These are phyloP conservation scores for Apostasia shenzhenica DNA, from an alignment of 106 monocot species.

Conservation along the genomic window DNA sequence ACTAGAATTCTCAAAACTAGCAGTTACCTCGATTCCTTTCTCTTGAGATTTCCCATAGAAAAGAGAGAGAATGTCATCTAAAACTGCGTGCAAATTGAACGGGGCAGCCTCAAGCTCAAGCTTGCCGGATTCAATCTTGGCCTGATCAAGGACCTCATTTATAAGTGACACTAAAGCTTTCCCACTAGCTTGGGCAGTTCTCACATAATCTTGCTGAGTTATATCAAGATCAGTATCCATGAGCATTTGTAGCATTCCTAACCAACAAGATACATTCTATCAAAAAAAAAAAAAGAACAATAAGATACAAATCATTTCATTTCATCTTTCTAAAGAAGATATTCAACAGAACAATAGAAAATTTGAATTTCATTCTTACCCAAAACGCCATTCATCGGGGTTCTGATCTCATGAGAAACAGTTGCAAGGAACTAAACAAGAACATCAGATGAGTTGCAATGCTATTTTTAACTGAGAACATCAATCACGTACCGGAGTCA, in stretches of 20 bases:
- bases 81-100: conserved; percentile 76
- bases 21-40: conserved; percentile 91
- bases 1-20: not conserved
- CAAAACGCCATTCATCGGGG: conserved; percentile 99
- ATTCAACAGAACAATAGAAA: not conserved
- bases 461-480: not conserved
- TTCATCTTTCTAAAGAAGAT: not conserved
- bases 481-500: not conserved
- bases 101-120: conserved; percentile 92
- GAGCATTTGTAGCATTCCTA: conserved; percentile 99
- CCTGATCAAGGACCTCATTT: conserved; percentile 96
- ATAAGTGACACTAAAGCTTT: conserved; percentile 94
- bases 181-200: conserved; percentile 96
- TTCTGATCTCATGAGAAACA: conserved; percentile 99
- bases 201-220: conserved; percentile 95
- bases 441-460: conserved; percentile 3
- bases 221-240: conserved; percentile 93
- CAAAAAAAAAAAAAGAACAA: not conserved
- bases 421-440: conserved; percentile 87
- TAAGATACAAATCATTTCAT: not conserved
- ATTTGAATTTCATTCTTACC: conserved; percentile 38
- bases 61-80: conserved; percentile 91
- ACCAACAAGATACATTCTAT: not conserved
- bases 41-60: conserved; percentile 92
- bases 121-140: conserved; percentile 98